These are phyloP conservation scores for Exserohilum rostratum DNA, from an alignment of 2,329 filamentous ascomycete species.

Conservation along the genomic window DNA sequence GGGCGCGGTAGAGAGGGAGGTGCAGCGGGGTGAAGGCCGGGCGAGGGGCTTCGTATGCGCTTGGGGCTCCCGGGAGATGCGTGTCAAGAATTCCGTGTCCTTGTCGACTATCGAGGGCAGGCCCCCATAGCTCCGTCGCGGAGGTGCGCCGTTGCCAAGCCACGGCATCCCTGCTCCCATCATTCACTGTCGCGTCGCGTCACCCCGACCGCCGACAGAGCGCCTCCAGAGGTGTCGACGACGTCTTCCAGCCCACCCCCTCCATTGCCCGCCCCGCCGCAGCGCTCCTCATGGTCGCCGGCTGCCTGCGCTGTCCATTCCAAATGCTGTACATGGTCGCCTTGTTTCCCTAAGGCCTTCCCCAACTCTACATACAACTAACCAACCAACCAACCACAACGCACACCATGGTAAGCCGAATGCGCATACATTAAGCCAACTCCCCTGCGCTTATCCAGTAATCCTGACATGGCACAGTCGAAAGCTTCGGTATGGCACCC, in stretches of 20 bases:
- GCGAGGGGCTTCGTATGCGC: constrained; percentile 18
- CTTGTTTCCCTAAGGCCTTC: constrained; percentile 6
- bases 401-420: constrained; percentile 31
- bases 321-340: constrained; percentile 17
- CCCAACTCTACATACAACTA: constrained; percentile 6
- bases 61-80: constrained; percentile 16
- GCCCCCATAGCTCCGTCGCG: constrained; percentile 22
- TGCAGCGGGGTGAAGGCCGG: constrained; percentile 17
- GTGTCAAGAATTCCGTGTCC: constrained; percentile 22
- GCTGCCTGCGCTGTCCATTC: not conserved
- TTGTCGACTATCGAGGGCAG: constrained; percentile 22
- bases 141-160: constrained; percentile 25
- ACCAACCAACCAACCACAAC: constrained; percentile 9
- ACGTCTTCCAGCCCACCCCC: not conserved
- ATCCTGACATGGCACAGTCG: constrained; percentile 34
- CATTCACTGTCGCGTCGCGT: constrained; percentile 24
- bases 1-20: constrained; percentile 5
- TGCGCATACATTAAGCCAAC: not conserved
- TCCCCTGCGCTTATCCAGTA: not conserved
- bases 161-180: constrained; percentile 9
- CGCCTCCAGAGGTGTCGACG: not conserved
- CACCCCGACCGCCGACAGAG: constrained; percentile 5
- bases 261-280: not conserved
- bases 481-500: constrained; percentile 69
- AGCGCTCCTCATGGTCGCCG: constrained; percentile 13